These are phyloP conservation scores for Globisporangium canariense DNA, from an alignment of 352 stramenopile genomes.

Conservation along the genomic window DNA sequence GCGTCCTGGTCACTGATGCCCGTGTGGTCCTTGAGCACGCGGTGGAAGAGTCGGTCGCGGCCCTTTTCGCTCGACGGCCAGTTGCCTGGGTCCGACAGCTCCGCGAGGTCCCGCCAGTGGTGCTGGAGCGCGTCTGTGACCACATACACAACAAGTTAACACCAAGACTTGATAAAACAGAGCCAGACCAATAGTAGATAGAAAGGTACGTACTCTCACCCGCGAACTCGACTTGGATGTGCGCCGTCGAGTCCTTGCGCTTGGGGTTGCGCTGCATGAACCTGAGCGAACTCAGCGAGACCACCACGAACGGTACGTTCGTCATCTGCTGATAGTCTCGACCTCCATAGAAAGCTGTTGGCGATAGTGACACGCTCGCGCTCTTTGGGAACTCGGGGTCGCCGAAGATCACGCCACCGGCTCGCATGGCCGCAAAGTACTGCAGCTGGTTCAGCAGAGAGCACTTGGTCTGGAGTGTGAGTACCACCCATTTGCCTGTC, in stretches of 20 bases:
- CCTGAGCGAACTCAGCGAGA: conserved; percentile 15
- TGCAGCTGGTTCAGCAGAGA: conserved; percentile 38
- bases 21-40: conserved; percentile 70
- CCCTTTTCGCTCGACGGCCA: conserved; percentile 44
- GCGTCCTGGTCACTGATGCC: conserved; percentile 36
- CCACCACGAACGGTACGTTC: conserved; percentile 47
- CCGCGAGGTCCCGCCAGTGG: conserved; percentile 57
- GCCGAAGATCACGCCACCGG: conserved; percentile 43
- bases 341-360: conserved; percentile 13
- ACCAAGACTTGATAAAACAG: not conserved
- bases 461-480: conserved; percentile 30
- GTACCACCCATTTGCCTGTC: conserved; percentile 26
- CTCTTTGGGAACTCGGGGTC: conserved; percentile 28
- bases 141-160: not conserved
- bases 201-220: conserved; percentile 46
- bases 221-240: conserved; percentile 61
- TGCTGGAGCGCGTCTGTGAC: conserved; percentile 49
- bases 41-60: conserved; percentile 58
- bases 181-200: not conserved
- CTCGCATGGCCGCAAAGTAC: conserved; percentile 34
- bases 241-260: conserved; percentile 19
- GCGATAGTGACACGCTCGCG: conserved; percentile 9
- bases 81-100: conserved; percentile 42
- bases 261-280: not conserved
- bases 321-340: conserved; percentile 17